Evolutionary conservation across 1,284 basidiomycete species (phyloP).

Genomic region (Athelia sp.): DNA sequence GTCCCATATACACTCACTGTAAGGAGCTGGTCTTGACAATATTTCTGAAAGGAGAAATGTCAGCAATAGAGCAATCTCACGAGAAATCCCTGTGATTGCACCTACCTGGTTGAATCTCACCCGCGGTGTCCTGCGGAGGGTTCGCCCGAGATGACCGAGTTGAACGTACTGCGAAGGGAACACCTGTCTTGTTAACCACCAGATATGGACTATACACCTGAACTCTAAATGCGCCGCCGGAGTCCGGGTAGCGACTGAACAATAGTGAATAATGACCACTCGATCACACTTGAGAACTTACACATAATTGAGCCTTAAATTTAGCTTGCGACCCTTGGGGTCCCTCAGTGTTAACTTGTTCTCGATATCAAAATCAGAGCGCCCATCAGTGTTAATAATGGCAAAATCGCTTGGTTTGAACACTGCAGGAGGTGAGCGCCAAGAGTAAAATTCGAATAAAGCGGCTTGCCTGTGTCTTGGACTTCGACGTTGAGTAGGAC

Average conservation of each 20-base stretch:
- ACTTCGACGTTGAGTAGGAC: conserved; percentile 89
- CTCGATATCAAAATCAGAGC: conserved; percentile 88
- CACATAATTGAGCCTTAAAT: conserved; percentile 87
- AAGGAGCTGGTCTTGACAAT: conserved; percentile 59
- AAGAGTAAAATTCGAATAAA: neutral
- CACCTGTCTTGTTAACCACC: conserved; percentile 89
- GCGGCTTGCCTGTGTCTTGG: conserved; percentile 75
- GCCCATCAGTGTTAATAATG: conserved; percentile 93
- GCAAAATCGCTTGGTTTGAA: conserved; percentile 97
- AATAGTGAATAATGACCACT: neutral
- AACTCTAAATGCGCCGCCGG: conserved; percentile 97
- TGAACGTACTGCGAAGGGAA: conserved; percentile 79
- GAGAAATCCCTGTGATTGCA: conserved; percentile 3
- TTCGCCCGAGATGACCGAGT: conserved; percentile 67
- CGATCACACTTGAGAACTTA: conserved; percentile 29
- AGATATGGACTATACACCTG: conserved; percentile 95
- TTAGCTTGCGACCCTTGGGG: conserved; percentile 71
- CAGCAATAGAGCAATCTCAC: conserved; percentile 7
- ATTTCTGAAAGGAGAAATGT: conserved; percentile 40
- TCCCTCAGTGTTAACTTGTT: conserved; percentile 73
- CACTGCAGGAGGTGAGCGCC: conserved; percentile 34
- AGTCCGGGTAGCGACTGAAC: conserved; percentile 76
- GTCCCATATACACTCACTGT: conserved; percentile 50
- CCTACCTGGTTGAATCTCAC: conserved; percentile 59
- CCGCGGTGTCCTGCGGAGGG: conserved; percentile 80